These are phyloP conservation scores for Prunus yedoensis DNA, from an alignment of 331 rosid genomes.

Conservation along the genomic window DNA sequence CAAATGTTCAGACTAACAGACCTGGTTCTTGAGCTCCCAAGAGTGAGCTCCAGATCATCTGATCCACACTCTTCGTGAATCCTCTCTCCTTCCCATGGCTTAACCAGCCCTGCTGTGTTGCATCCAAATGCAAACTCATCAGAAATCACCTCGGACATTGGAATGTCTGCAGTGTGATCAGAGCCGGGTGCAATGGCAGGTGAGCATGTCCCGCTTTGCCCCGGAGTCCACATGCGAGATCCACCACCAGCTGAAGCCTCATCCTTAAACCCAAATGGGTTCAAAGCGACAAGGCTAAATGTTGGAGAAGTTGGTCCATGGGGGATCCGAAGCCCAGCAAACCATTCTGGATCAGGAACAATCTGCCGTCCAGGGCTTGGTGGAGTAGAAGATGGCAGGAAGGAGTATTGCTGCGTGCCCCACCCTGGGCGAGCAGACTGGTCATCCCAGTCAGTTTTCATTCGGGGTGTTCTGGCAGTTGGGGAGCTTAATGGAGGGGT, in stretches of 20 bases:
- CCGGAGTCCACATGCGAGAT: constrained; percentile 89
- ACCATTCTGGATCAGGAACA: constrained; percentile 69
- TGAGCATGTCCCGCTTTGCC: constrained; percentile 92
- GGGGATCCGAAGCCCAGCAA: constrained; percentile 66
- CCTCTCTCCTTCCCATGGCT: constrained; percentile 90
- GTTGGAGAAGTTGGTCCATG: constrained; percentile 76
- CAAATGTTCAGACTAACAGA: constrained; percentile 22
- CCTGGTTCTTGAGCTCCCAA: constrained; percentile 85
- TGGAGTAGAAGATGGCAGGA: constrained; percentile 73
- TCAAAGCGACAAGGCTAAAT: constrained; percentile 71
- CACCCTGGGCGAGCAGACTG: constrained; percentile 46
- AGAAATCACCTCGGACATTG: constrained; percentile 70
- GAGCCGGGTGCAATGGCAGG: constrained; percentile 74
- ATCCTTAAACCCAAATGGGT: constrained; percentile 80
- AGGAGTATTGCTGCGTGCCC: constrained; percentile 54
- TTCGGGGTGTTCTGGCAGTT: constrained; percentile 69
- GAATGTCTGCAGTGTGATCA: constrained; percentile 75
- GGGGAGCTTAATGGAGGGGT: constrained; percentile 94
- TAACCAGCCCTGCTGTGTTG: constrained; percentile 61
- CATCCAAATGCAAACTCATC: constrained; percentile 88
- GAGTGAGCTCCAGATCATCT: constrained; percentile 93
- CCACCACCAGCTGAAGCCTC: constrained; percentile 59
- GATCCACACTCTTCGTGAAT: constrained; percentile 72
- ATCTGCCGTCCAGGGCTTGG: constrained; percentile 79
- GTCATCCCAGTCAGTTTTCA: constrained; percentile 59